Conservation (phyloP, 306 rosid species). For the Delonix regia region DNA sequence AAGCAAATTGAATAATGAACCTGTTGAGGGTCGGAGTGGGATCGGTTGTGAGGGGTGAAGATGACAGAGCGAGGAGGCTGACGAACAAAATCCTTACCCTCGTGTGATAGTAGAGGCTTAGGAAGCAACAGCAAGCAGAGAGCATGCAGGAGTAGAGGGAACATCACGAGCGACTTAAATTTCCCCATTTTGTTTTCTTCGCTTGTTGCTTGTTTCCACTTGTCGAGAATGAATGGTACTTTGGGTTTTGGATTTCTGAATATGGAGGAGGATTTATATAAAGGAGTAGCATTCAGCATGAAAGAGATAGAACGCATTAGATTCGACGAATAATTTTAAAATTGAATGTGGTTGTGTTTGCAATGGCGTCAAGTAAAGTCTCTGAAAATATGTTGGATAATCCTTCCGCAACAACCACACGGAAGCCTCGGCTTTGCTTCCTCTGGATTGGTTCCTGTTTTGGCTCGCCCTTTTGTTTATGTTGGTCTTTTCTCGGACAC, state of each 20-base stretch:
- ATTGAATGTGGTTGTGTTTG: neutral
- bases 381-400: constrained; percentile 21
- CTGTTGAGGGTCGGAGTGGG: constrained; percentile 55
- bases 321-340: neutral
- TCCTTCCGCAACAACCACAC: constrained; percentile 33
- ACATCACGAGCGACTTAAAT: neutral
- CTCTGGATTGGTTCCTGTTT: neutral
- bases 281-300: neutral
- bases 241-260: constrained; percentile 5
- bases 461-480: constrained; percentile 3
- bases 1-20: constrained; percentile 10
- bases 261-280: neutral
- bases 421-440: neutral
- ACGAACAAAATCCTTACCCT: constrained; percentile 32
- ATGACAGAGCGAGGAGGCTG: constrained; percentile 41
- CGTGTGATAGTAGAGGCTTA: constrained; percentile 30
- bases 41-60: constrained; percentile 38
- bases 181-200: neutral
- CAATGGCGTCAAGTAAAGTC: constrained; percentile 36
- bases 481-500: constrained; percentile 11
- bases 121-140: constrained; percentile 36
- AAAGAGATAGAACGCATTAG: neutral
- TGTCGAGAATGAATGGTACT: neutral
- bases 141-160: constrained; percentile 29
- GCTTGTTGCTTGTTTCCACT: neutral